Conservation (phyloP, 1,284 basidiomycete species). For the Heterobasidion parviporum region DNA sequence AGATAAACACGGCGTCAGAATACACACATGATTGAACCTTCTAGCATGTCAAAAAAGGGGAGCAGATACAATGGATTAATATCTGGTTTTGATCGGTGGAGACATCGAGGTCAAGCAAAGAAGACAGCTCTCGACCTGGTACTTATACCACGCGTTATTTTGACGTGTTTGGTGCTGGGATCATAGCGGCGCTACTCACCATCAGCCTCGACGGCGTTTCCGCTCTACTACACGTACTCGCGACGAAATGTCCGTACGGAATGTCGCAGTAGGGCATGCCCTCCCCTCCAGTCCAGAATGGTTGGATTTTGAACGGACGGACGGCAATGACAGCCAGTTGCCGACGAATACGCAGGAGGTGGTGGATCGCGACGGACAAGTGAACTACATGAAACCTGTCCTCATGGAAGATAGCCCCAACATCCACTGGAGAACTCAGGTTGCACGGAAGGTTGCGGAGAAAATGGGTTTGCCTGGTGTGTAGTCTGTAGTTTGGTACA, state of each 20-base stretch:
- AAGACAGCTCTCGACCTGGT: background rate
- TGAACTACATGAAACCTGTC: slow-evolving; percentile 60
- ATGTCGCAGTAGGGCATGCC: slow-evolving; percentile 12
- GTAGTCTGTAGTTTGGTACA: slow-evolving; percentile 12
- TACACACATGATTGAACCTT: background rate
- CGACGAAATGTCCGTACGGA: slow-evolving; percentile 27
- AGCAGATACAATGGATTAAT: too few species aligned
- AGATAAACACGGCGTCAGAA: slow-evolving; percentile 51
- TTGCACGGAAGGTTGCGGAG: slow-evolving; percentile 50
- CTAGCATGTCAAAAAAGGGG: background rate
- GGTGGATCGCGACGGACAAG: slow-evolving; percentile 49
- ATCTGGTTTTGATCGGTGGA: too few species aligned
- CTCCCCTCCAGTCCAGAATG: slow-evolving; percentile 46
- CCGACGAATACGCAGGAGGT: slow-evolving; percentile 45
- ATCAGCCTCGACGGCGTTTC: background rate
- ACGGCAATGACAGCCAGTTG: slow-evolving; percentile 46
- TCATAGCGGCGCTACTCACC: background rate
- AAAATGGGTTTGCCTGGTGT: slow-evolving; percentile 41
- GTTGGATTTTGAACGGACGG: slow-evolving; percentile 51
- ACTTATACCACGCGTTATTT: background rate
- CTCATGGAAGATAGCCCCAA: slow-evolving; percentile 36
- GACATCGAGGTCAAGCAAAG: background rate
- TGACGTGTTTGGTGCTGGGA: background rate
- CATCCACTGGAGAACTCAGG: slow-evolving; percentile 52
- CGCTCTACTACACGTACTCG: too few species aligned